Evolutionary conservation across 169 alveolate genomes (phyloP), one percentile per base, ranked within the genome.

Genomic region (Eimeria necatrix): DNA sequence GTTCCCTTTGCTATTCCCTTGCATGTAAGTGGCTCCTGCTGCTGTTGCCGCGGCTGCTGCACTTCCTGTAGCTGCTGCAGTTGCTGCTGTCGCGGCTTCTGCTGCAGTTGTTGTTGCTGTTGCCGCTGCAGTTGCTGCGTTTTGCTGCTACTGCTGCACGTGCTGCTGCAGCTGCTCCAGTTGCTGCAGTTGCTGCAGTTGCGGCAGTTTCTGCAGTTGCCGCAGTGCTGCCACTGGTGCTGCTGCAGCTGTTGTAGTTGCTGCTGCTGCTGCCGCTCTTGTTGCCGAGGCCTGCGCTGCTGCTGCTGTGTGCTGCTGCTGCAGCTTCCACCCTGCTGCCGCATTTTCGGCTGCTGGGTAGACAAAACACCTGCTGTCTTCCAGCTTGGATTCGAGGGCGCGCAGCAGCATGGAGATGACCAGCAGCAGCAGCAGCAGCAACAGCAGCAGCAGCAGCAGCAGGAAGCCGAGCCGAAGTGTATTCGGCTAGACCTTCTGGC

Each of bases 291-390:
- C 85, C 3, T 20, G n/a, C 7, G 85, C 20, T 24, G 85, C 32
- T 68, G 78, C 78, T 68, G 41, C 41, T 32, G 41, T 32, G 41
- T 32, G 46, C n/a, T 68, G 78, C n/a, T 68, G 78, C 78, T 68
- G 78, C 78, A 68, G 78, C 32, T 68, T 3, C 78, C 78, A 10
- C 78, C 78, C 9, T 68, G 78, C 32, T 68, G 78, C 78, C n/a
- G 78, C 78, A 68, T 68, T 24, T 18, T 68, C 4, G 78, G 46
- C 32, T 68, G 78, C 32, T 68, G 78, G 78, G 14, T 68, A n/a
- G 78, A 68, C 12, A 68, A 68, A 24, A 68, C 78, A 24, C 78
- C 78, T 18, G 78, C 78, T 24, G 9, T n/a, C 32, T 68, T 68
- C 32, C 32, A 24, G 12, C 78, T 68, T n/a, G 78, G 78, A 10